Evolutionary conservation across 2,329 filamentous ascomycete genomes (phyloP).

Genomic region (Chrysosporium queenslandicum): DNA sequence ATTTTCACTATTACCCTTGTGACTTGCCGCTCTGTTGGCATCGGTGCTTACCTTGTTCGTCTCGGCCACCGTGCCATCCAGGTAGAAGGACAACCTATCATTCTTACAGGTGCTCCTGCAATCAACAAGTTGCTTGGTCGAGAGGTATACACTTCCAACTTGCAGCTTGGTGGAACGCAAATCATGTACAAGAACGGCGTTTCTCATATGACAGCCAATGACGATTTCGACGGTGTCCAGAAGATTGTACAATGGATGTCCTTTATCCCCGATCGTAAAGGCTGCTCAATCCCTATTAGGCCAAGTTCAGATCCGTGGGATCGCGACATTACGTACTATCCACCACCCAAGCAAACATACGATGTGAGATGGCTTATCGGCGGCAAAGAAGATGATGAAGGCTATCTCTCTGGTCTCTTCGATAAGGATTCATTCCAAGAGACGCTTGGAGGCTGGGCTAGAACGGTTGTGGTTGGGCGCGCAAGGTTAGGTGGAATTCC

Average conservation of each 20-base stretch:
- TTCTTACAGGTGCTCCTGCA: conserved; percentile 90
- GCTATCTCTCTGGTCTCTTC: conserved; percentile 84
- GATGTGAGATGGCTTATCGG: conserved; percentile 90
- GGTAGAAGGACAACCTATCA: conserved; percentile 97
- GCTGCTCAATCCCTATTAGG: conserved; percentile 83
- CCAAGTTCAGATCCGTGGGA: conserved; percentile 82
- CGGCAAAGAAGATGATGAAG: conserved; percentile 68
- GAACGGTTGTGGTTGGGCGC: conserved; percentile 91
- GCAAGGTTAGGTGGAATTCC: conserved; percentile 94
- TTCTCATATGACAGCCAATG: conserved; percentile 94
- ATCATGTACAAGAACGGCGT: conserved; percentile 99
- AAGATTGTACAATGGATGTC: conserved; percentile 99
- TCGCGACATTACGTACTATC: conserved; percentile 74
- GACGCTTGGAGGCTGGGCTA: conserved; percentile 91
- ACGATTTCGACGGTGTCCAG: conserved; percentile 94
- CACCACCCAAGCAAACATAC: conserved; percentile 71
- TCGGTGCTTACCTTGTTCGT: conserved; percentile 96
- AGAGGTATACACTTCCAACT: conserved; percentile 97
- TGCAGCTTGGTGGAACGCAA: conserved; percentile 98
- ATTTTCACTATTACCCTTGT: conserved; percentile 98
- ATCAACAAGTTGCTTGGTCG: conserved; percentile 97
- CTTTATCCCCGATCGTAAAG: conserved; percentile 91
- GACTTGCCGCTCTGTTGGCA: conserved; percentile 96
- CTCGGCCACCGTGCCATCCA: conserved; percentile 97
- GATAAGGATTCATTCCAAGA: conserved; percentile 96